Percentiles rank a stretch among this genome's conserved stretches.
phyloP scores from a whole-genome alignment of 176 grass and related monocot species.

The Urochloa ruziziensis region DNA sequence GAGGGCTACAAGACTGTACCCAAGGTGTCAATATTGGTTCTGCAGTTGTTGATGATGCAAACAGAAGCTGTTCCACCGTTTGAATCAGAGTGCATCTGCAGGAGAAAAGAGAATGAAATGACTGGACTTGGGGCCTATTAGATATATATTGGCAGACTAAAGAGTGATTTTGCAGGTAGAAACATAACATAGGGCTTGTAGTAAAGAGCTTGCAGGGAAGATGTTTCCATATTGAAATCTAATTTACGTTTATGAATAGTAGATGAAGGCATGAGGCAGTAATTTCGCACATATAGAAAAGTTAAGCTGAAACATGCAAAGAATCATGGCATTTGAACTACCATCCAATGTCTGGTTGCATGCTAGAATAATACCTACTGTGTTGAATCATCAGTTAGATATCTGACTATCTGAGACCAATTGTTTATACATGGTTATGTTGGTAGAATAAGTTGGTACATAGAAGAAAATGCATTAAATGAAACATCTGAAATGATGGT shows the following conservation, averaged over 20 bases:
- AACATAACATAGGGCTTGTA: conserved; percentile 20
- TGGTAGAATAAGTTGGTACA: conserved; percentile 9
- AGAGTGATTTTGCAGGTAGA: background rate
- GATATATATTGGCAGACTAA: background rate
- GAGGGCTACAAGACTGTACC: conserved; percentile 47
- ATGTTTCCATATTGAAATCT: background rate
- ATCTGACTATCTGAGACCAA: conserved; percentile 15
- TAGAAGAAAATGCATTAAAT: conserved; percentile 2
- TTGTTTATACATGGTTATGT: conserved; percentile 13
- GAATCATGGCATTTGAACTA: background rate
- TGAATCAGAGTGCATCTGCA: conserved; percentile 93
- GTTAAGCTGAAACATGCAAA: conserved; percentile 1
- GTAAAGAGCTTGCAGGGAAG: background rate
- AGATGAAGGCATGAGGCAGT: background rate
- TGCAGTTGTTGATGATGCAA: conserved; percentile 87
- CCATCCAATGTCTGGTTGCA: background rate
- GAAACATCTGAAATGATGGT: background rate
- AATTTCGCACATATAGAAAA: background rate
- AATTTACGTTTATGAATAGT: background rate
- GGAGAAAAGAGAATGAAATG: conserved; percentile 22
- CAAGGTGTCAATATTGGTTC: conserved; percentile 93
- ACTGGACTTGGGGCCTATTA: background rate
- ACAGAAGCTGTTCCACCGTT: conserved; percentile 89
- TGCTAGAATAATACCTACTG: conserved; percentile 4
- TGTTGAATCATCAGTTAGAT: background rate